Percentiles rank a stretch among this genome's conserved stretches.
These are phyloP conservation scores for Selaginella tamariscina DNA, from an alignment of 75 land plant species.

Conservation along the genomic window DNA sequence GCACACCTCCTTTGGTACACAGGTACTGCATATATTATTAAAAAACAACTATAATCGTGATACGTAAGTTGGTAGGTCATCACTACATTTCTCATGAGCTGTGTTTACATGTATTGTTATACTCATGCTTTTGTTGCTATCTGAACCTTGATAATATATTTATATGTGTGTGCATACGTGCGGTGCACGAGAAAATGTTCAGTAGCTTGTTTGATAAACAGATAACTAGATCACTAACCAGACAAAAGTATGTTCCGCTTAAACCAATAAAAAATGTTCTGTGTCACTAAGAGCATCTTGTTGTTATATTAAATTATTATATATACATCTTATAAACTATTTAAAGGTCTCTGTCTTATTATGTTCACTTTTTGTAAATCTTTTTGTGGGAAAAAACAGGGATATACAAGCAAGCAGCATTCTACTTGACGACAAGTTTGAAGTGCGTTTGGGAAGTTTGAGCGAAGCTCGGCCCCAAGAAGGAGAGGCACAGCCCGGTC, in stretches of 20 bases:
- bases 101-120: no score
- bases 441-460: conserved; percentile 13
- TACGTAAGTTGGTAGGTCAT: not conserved
- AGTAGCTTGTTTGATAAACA: no score
- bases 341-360: not conserved
- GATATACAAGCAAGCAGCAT: conserved; percentile 14
- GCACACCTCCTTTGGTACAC: conserved; percentile 34
- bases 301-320: no score
- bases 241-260: not conserved
- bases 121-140: no score
- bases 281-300: no score
- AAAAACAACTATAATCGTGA: not conserved
- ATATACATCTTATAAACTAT: not conserved
- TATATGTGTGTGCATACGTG: no score
- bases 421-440: conserved; percentile 15
- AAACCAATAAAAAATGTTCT: not conserved
- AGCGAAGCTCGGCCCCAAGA: conserved; percentile 2
- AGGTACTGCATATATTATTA: conserved; percentile 7
- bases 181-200: no score
- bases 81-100: no score
- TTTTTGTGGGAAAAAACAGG: not conserved
- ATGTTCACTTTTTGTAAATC: no score
- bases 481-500: conserved; percentile 9
- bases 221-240: not conserved
- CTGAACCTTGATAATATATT: no score